Base-by-base conservation (phyloP, 495 filamentous ascomycete genomes). In the Neurospora sp. region DNA sequence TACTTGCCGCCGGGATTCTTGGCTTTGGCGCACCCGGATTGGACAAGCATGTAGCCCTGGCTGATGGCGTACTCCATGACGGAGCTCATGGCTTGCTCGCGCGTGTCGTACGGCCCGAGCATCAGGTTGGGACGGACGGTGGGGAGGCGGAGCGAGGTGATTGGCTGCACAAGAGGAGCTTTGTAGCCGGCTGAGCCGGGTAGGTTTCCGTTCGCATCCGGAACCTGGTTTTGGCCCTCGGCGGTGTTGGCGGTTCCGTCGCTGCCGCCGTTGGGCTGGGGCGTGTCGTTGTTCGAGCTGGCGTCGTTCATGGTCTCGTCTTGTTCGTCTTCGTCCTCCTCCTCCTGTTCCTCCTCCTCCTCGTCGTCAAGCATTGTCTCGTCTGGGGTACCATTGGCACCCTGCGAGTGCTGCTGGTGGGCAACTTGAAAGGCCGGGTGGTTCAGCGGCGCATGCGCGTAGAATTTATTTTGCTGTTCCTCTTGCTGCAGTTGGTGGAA, bases 21-120 rank as follows among this genome's bases (percentile, higher is more conserved):
- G 40, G 73, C 71, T 39, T 73, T 74, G 61, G 70, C 71, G 16
- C 70, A 75, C 6, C 75, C 75, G 10, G 73, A 39, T 40, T 74
- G 72, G 3, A 80, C 73, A 3, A 80, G 73, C 59, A 77, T 73
- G 75, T 77, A 80, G 4, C 78, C 78, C 65, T 80, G 78, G 14
- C 68, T 65, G 27, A 80, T 74, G 71, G 75, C 77, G 69, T 80
- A 80, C 65, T 79, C 73, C 37, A 75, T 73, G 3, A 72, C 77
- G 2, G 74, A 71, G 35, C 45, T 71, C 14, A 69, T 40, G 35
- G 69, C 71, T 22, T 73, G 68, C 35, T 79, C 77, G 8, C 71
- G 73, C 0, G 72, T 72, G 22, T 78, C 77, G 61, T 80, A 79
- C 9, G 78, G 78, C 0, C 78, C 78, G 1, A 80, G 73, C 37